Evolutionary conservation across 371 early-diverging fungal species (phyloP).

Genomic region (Nematocida sp.): DNA sequence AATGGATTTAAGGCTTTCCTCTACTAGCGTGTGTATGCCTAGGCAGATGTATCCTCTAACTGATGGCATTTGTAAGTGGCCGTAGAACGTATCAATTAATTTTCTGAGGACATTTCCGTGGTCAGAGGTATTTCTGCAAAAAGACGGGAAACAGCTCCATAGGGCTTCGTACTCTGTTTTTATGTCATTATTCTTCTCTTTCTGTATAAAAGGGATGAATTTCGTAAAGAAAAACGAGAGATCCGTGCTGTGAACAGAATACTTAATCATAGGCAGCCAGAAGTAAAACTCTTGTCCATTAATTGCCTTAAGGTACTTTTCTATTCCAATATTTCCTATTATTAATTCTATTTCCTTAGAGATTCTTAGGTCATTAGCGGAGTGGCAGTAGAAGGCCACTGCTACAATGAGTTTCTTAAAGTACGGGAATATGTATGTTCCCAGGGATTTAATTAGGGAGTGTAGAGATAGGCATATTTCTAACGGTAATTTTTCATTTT

Average conservation of each 20-base stretch:
- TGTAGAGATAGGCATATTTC: background rate
- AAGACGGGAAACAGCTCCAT: constrained; percentile 50
- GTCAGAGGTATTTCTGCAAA: constrained; percentile 37
- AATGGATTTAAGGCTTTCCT: constrained; percentile 12
- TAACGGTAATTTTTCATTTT: background rate
- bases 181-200: background rate
- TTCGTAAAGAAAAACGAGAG: constrained; percentile 20
- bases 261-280: constrained; percentile 53
- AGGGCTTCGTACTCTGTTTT: constrained; percentile 37
- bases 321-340: constrained; percentile 41
- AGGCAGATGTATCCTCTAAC: constrained; percentile 39
- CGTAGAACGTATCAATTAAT: background rate
- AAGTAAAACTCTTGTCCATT: constrained; percentile 41
- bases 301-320: constrained; percentile 28
- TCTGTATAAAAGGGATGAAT: constrained; percentile 31
- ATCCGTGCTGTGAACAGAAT: constrained; percentile 16
- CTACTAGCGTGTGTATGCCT: constrained; percentile 23
- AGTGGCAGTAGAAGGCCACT: constrained; percentile 35
- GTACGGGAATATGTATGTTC: background rate
- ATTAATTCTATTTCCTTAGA: constrained; percentile 38
- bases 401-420: constrained; percentile 30
- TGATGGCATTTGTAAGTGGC: background rate
- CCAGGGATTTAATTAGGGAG: constrained; percentile 2
- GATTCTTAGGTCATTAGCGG: constrained; percentile 21
- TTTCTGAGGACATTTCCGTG: background rate